Conservation (phyloP, 352 stramenopile species). For the Phytopythium helicoides region DNA sequence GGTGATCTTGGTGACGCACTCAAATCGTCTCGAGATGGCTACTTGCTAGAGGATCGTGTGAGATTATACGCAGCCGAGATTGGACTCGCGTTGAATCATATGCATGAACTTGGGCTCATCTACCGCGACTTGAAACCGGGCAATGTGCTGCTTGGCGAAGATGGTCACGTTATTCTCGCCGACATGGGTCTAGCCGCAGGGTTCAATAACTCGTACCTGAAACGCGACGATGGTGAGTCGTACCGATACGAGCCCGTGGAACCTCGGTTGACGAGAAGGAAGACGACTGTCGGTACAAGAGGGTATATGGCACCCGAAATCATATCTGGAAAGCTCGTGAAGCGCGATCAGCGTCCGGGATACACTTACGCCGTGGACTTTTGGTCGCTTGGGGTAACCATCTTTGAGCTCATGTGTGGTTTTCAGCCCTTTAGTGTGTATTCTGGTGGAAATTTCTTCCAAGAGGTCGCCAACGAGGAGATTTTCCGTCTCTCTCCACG, state of each 20-base stretch:
- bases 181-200: constrained; percentile 86
- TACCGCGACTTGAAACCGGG: constrained; percentile 89
- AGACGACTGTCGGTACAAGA: constrained; percentile 84
- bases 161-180: constrained; percentile 87
- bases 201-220: constrained; percentile 51
- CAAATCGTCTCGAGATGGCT: constrained; percentile 62
- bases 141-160: constrained; percentile 87
- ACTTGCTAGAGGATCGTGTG: constrained; percentile 74
- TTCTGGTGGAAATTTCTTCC: constrained; percentile 69
- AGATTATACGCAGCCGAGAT: constrained; percentile 85
- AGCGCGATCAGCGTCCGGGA: constrained; percentile 69
- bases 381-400: constrained; percentile 81
- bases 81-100: constrained; percentile 81
- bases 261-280: constrained; percentile 61
- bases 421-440: constrained; percentile 82
- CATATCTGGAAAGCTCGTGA: constrained; percentile 83
- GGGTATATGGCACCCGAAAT: constrained; percentile 93
- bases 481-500: constrained; percentile 67
- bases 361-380: constrained; percentile 80
- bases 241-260: constrained; percentile 51
- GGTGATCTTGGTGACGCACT: constrained; percentile 79
- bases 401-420: constrained; percentile 88
- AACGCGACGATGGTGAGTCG: constrained; percentile 41
- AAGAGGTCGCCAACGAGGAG: constrained; percentile 78
- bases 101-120: constrained; percentile 85